A percentile compares a stretch with the other conserved stretches of the same genome.
These are phyloP conservation scores for Fabrea salina DNA, from an alignment of 169 alveolate genomes.

Conservation along the genomic window DNA sequence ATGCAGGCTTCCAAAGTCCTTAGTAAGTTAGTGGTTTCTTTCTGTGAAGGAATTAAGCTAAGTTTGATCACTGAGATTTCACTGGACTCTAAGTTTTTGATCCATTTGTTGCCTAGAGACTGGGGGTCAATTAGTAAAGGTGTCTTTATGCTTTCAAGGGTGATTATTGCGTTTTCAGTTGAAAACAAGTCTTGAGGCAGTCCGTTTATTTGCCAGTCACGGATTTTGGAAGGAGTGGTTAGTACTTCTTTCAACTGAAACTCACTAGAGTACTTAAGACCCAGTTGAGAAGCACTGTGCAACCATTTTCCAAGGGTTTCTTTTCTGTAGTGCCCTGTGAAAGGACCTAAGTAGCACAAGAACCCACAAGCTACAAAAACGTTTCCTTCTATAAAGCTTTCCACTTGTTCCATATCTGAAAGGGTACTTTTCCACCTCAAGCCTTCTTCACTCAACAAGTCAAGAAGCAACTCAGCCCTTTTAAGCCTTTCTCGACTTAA, in stretches of 20 bases:
- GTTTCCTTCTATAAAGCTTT: conserved; percentile 73
- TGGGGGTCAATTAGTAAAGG: conserved; percentile 91
- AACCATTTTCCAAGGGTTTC: conserved; percentile 65
- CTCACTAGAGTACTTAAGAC: conserved; percentile 57
- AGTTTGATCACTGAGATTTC: conserved; percentile 71
- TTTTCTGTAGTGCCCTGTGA: conserved; percentile 75
- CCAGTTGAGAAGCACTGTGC: conserved; percentile 46
- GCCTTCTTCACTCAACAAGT: conserved; percentile 60
- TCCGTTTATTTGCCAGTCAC: conserved; percentile 88
- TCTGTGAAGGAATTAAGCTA: conserved; percentile 62
- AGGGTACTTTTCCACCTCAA: conserved; percentile 51
- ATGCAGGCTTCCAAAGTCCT: conserved; percentile 77
- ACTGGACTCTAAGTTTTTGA: no score
- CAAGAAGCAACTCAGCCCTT: conserved; percentile 65
- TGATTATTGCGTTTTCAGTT: conserved; percentile 85
- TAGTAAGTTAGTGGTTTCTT: conserved; percentile 78
- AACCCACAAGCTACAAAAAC: conserved; percentile 78
- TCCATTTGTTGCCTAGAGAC: conserved; percentile 89
- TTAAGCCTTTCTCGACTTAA: conserved; percentile 28
- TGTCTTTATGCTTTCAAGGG: conserved; percentile 84
- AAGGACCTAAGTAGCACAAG: conserved; percentile 83
- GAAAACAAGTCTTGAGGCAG: conserved; percentile 86
- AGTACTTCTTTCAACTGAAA: conserved; percentile 70
- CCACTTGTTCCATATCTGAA: conserved; percentile 57
- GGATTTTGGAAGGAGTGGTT: conserved; percentile 87